Percentiles rank a stretch among this genome's conserved stretches.
These are phyloP conservation scores for Spergularia azorica DNA, from an alignment of 179 eudicot genomes.

Conservation along the genomic window DNA sequence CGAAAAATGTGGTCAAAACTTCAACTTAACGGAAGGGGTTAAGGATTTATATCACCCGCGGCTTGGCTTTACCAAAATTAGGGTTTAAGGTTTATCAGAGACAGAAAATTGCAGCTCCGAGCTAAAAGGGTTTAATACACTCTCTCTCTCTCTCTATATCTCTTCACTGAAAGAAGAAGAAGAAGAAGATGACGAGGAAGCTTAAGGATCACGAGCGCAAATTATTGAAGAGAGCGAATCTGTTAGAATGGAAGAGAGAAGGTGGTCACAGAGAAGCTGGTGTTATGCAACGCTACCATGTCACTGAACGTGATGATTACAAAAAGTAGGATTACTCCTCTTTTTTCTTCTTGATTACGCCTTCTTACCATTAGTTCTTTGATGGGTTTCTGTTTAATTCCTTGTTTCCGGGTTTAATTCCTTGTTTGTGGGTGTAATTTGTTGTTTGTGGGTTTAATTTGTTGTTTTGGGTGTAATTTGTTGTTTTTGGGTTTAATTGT, in stretches of 20 bases:
- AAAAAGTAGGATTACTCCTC: slow-evolving; percentile 49
- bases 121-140: no score
- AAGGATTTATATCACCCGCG: no score
- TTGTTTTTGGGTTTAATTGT: no score
- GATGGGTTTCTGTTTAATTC: neutral
- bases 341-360: neutral
- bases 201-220: slow-evolving; percentile 75
- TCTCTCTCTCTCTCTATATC: neutral
- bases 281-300: slow-evolving; percentile 78
- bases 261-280: slow-evolving; percentile 68
- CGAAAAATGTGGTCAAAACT: no score
- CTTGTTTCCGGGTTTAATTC: no score
- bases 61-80: no score
- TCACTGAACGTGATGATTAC: slow-evolving; percentile 82
- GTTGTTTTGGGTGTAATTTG: no score
- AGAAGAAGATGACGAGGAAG: slow-evolving; percentile 52
- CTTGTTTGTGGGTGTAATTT: no score
- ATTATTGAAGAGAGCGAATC: slow-evolving; percentile 60
- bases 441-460: no score
- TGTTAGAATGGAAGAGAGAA: slow-evolving; percentile 90
- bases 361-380: neutral
- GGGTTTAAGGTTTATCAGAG: no score
- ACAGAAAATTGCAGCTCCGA: no score
- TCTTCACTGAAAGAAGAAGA: neutral
- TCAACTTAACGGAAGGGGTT: no score